A percentile compares a stretch with the other conserved stretches of the same genome.
Evolutionary conservation across 2,329 filamentous ascomycete genomes (phyloP).

Genomic region (Raffaelea ambrosiae): DNA sequence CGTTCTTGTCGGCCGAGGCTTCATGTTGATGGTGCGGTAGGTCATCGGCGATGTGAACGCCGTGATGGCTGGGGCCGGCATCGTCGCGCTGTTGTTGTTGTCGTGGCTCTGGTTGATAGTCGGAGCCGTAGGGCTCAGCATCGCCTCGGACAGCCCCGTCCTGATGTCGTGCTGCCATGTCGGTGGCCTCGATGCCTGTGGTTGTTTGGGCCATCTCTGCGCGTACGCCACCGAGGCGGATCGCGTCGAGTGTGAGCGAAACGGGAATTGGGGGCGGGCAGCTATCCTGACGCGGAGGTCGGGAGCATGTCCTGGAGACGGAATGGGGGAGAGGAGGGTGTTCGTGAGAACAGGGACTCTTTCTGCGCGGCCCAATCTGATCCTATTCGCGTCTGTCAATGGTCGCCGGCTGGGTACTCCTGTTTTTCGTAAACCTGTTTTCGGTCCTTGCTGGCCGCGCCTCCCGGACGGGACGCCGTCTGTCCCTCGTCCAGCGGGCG

Average conservation of each 20-base stretch:
- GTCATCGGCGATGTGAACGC: constrained; percentile 14
- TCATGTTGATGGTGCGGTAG: constrained; percentile 18
- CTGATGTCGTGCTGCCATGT: not conserved
- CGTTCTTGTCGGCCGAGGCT: not conserved
- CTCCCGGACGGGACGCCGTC: constrained; percentile 2
- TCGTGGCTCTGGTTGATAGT: not conserved
- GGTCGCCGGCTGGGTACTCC: no score
- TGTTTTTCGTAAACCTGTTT: no score
- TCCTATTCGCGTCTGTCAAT: no score
- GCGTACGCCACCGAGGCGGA: no score
- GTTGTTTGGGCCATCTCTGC: not conserved
- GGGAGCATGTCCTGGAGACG: no score
- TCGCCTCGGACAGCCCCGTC: not conserved
- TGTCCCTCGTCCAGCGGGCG: constrained; percentile 4
- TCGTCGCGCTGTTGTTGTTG: not conserved
- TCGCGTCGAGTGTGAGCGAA: no score
- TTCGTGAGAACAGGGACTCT: no score
- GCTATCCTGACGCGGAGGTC: no score
- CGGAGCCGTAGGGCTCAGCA: not conserved
- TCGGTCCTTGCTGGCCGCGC: constrained; percentile 2
- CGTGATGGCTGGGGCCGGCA: constrained; percentile 4
- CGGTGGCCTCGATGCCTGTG: not conserved
- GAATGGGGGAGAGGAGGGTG: no score
- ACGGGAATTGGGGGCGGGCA: no score
- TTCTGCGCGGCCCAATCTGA: no score